A percentile compares a stretch with the other conserved stretches of the same genome.
These are phyloP conservation scores for Acanthamoeba divionensis DNA, from an alignment of 208 protist species.

Conservation along the genomic window DNA sequence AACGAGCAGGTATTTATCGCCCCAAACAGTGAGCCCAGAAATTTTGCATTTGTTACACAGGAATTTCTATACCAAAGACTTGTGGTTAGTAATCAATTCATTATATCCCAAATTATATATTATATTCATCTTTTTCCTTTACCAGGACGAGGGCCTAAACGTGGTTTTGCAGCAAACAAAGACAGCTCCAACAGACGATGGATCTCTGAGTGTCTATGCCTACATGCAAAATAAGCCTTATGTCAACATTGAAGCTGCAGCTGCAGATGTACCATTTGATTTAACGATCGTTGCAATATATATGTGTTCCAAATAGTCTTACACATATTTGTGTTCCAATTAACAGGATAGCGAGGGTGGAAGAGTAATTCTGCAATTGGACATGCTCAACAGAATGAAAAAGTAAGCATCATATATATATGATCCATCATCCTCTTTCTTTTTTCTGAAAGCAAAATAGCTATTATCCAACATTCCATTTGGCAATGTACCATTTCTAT, in stretches of 20 bases:
- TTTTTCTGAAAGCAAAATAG: too few species aligned
- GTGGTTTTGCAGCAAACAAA: slow-evolving; percentile 21
- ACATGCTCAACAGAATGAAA: background rate
- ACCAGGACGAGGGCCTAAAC: background rate
- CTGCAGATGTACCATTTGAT: background rate
- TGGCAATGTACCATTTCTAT: too few species aligned
- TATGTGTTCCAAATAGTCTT: background rate
- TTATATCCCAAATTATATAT: too few species aligned
- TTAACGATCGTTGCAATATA: background rate
- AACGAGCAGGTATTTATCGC: slow-evolving; percentile 7
- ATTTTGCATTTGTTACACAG: slow-evolving; percentile 9
- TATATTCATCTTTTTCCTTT: too few species aligned
- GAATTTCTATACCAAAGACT: background rate
- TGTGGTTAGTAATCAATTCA: too few species aligned
- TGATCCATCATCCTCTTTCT: background rate
- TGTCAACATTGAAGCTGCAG: slow-evolving; percentile 5
- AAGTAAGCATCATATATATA: background rate
- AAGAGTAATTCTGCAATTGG: background rate
- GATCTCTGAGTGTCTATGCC: background rate
- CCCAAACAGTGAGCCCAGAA: background rate
- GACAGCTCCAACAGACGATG: background rate
- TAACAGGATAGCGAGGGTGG: background rate
- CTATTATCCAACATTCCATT: too few species aligned
- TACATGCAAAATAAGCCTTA: slow-evolving; percentile 17
- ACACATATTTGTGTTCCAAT: background rate